phyloP scores from a whole-genome alignment of 2,329 filamentous ascomycete species.

The Xylaria sp. region DNA sequence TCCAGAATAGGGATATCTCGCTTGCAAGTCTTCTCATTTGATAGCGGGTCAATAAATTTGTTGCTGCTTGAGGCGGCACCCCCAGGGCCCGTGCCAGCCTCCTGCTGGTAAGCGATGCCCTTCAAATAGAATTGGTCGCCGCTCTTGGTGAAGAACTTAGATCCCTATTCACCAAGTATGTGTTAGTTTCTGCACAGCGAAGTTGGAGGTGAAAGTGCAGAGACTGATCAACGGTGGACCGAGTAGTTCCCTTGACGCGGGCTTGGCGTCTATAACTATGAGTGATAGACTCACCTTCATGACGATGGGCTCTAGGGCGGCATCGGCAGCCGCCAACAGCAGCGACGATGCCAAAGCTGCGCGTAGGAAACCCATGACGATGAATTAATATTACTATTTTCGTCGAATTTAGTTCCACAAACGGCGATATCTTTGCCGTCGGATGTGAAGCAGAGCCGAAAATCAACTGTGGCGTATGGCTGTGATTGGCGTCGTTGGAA shows the following conservation, averaged over 20 bases:
- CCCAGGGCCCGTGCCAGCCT: slow-evolving; percentile 57
- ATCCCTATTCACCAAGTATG: slow-evolving; percentile 37
- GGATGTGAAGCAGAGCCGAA: slow-evolving; percentile 4
- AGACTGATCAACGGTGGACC: background rate
- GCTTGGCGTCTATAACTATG: background rate
- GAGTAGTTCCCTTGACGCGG: background rate
- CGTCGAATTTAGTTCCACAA: background rate
- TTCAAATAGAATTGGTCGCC: slow-evolving; percentile 67
- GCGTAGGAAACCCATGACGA: slow-evolving; percentile 46
- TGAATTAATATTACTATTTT: background rate
- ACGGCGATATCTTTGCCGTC: background rate
- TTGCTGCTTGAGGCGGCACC: slow-evolving; percentile 50
- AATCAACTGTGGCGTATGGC: background rate
- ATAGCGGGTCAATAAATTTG: slow-evolving; percentile 75
- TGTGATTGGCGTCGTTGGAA: background rate
- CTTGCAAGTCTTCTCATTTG: slow-evolving; percentile 68
- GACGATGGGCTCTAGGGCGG: slow-evolving; percentile 47
- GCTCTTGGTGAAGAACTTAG: slow-evolving; percentile 75
- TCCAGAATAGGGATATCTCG: slow-evolving; percentile 76
- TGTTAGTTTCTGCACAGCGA: slow-evolving; percentile 17
- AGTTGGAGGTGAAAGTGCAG: background rate
- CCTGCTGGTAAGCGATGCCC: slow-evolving; percentile 82
- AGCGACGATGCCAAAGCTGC: slow-evolving; percentile 45
- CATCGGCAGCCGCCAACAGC: slow-evolving; percentile 43
- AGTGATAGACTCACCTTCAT: slow-evolving; percentile 44